Conservation (phyloP, 805 yeast genomes). For the Schwanniomyces occidentalis region DNA sequence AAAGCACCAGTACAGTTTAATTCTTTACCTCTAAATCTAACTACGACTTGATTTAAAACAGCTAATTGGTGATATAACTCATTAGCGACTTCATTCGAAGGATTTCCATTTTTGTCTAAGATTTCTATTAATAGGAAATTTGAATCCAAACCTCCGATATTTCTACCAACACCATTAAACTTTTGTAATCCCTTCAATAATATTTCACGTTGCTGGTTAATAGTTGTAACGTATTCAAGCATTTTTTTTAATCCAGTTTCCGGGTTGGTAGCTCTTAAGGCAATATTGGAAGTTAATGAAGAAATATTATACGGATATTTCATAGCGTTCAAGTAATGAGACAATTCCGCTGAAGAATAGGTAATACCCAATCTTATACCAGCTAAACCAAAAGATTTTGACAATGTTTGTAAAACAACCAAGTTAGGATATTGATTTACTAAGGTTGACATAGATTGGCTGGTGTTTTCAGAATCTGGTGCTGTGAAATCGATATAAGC, state of each 20-base stretch:
- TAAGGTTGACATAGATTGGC: constrained; percentile 62
- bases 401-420: constrained; percentile 86
- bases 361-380: constrained; percentile 90
- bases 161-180: constrained; percentile 65
- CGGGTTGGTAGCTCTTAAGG: constrained; percentile 65
- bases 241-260: constrained; percentile 55
- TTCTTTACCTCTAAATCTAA: constrained; percentile 89
- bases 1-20: constrained; percentile 86
- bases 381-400: constrained; percentile 95
- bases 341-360: constrained; percentile 58
- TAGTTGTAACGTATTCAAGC: constrained; percentile 51
- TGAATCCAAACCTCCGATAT: constrained; percentile 83
- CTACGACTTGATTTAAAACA: constrained; percentile 70
- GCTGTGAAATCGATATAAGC: constrained; percentile 84
- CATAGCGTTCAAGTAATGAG: constrained; percentile 77
- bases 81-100: constrained; percentile 69
- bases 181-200: constrained; percentile 55
- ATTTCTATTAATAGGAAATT: constrained; percentile 81
- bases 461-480: constrained; percentile 9
- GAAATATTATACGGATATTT: constrained; percentile 97
- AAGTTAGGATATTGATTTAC: constrained; percentile 82
- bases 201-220: constrained; percentile 55
- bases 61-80: constrained; percentile 72
- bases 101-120: constrained; percentile 58
- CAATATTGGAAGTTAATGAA: constrained; percentile 72